These are phyloP conservation scores for Passalora sequoiae DNA, from an alignment of 2,329 filamentous ascomycete genomes.

Conservation along the genomic window DNA sequence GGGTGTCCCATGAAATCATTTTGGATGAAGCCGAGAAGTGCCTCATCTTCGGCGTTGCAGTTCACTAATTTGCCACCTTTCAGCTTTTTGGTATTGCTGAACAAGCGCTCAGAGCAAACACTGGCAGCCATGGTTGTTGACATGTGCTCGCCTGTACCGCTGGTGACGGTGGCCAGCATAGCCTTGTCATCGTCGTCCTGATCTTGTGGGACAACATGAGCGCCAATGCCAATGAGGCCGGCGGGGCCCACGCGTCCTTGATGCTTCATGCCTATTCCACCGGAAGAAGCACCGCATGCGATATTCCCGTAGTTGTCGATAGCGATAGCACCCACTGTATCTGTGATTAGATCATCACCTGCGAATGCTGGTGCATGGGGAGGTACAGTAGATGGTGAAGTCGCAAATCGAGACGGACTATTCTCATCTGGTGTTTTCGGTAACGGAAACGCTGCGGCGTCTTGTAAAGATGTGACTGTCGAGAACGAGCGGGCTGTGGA, in stretches of 20 bases:
- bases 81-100: constrained; percentile 56
- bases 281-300: constrained; percentile 90
- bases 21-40: constrained; percentile 69
- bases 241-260: constrained; percentile 86
- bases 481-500: neutral
- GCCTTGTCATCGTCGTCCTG: constrained; percentile 62
- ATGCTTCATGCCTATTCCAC: constrained; percentile 98
- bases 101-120: constrained; percentile 79
- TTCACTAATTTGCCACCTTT: constrained; percentile 53
- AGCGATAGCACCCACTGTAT: constrained; percentile 94
- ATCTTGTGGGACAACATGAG: constrained; percentile 76
- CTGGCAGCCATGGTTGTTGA: constrained; percentile 88
- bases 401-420: neutral
- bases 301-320: constrained; percentile 82
- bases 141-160: constrained; percentile 97
- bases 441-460: neutral
- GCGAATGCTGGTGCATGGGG: constrained; percentile 1
- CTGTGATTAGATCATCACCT: constrained; percentile 64
- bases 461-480: neutral
- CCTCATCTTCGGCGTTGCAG: constrained; percentile 54
- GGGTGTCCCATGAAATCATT: constrained; percentile 93
- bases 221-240: constrained; percentile 85
- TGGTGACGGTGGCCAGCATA: constrained; percentile 78
- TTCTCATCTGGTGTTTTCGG: neutral
- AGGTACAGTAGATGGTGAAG: neutral